Base-by-base conservation (phyloP, 768 basidiomycete species). In the Mycena sanguinolenta region DNA sequence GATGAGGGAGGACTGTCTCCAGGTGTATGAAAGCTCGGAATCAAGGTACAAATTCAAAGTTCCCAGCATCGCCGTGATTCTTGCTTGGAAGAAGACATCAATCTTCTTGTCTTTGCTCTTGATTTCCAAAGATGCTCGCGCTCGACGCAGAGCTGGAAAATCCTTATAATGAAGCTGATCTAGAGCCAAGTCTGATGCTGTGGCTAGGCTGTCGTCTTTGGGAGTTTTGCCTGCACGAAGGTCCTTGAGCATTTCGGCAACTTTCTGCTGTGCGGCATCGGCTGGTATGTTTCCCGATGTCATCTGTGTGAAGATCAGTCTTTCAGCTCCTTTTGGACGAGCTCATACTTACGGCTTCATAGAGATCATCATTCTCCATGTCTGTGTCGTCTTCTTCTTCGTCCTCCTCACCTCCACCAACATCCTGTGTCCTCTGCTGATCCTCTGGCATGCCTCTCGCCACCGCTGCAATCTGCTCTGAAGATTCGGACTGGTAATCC, bases 51-150 rank as follows among this genome's bases (percentile, higher is more conserved):
- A 21, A 34, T 55, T 55, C 19, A 55, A 12, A 55, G 30, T 55
- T 27, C 53, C 53, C 2, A 55, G 30, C 32, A 55, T 55, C 8
- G 53, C 53, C 1, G 53, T 55, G 21, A 55, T 32, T 9, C 53
- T 32, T 8, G 53, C 53, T 1, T 19, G 53, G 32, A 55, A 55
- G 34, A 55, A 34, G 2, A 34, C 32, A 34, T 55, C 30, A 34
- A 55, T 32, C 4, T 34, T 53, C 21, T 34, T 55, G 25, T 55
- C 53, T 10, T 55, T 55, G 53, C 53, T 55, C 53, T 55, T 55
- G 30, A 55, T 10, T 10, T 34, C 32, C 30, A 55, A 21, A 8
- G 30, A 34, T 34, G 53, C 53, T 34, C 19, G 27, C 10, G 32
- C 53, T 8, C 30, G 19, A 3, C 53, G 53, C 4, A 55, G 19